Conservation (phyloP, 2,329 filamentous ascomycete species). For the Diaporthe batatas region DNA sequence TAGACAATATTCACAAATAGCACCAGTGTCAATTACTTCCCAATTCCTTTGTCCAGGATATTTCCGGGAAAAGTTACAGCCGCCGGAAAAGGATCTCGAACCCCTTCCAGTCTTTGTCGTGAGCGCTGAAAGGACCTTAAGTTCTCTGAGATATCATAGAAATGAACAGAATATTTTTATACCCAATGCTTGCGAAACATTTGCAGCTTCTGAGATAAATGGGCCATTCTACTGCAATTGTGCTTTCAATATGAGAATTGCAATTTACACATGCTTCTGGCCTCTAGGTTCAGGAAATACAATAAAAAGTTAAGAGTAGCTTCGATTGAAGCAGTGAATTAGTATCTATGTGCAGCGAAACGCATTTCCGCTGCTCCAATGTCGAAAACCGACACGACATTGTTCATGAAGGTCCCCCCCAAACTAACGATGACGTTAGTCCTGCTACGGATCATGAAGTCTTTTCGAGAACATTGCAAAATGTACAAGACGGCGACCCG, state of each 20-base stretch:
- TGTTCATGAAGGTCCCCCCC: constrained; percentile 40
- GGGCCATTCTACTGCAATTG: no score
- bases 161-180: no score
- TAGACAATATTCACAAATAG: background rate
- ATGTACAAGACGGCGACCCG: no score
- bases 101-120: background rate
- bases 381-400: constrained; percentile 38
- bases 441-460: no score
- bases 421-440: background rate
- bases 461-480: no score
- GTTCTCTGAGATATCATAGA: no score
- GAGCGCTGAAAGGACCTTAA: background rate
- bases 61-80: background rate
- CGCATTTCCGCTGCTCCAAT: constrained; percentile 36
- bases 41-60: background rate
- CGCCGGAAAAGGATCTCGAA: background rate
- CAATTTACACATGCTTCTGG: no score
- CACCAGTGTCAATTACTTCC: background rate
- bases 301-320: no score
- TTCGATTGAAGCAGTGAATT: background rate
- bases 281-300: no score
- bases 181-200: no score
- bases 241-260: no score
- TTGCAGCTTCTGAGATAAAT: no score
- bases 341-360: constrained; percentile 29